Base-by-base conservation (phyloP, 2,329 filamentous ascomycete genomes). In the Ophiostoma ips region DNA sequence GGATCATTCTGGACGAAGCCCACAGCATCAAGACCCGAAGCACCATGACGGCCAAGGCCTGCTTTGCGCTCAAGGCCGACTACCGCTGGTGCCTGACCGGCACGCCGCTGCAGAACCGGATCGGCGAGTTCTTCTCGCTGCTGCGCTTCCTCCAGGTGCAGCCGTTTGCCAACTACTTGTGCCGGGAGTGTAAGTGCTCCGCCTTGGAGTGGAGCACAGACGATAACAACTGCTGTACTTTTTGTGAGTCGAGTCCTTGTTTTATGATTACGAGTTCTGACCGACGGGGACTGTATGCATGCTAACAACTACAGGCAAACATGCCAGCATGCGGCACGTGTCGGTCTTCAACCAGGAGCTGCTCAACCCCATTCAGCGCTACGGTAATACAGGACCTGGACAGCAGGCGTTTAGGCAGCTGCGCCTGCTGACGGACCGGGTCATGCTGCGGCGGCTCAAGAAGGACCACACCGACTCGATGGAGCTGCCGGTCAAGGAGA, bases 61-160 rank as follows among this genome's bases (percentile, higher is more conserved):
- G 90, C 63, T 96, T 96, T 62, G 88, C 89, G 1, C 71, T 98
- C 38, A 82, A 88, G 53, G 85, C 84, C 16, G 80, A 76, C 16
- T 95, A 92, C 67, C 94, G 94, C 59, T 96, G 92, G 87, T 98
- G 92, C 62, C 72, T 98, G 52, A 92, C 86, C 15, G 92, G 92
- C 9, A 98, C 92, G 1, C 92, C 92, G 0, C 79, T 98, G 1
- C 92, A 98, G 64, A 98, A 96, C 61, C 84, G 90, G 49, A 96
- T 96, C 56, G 90, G 92, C 60, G 90, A 96, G 63, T 94, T 95
- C 64, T 95, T 96, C 67, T 96, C 90, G 0, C 71, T 96, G 19
- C 73, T 98, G 50, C 83, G 92, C 2, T 98, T 98, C 65, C 75
- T 98, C 30, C 84, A 95, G 62, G 75, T 95, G 34, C 75, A 77